These are phyloP conservation scores for Millerozyma acaciae DNA, from an alignment of 805 yeast species.

Conservation along the genomic window DNA sequence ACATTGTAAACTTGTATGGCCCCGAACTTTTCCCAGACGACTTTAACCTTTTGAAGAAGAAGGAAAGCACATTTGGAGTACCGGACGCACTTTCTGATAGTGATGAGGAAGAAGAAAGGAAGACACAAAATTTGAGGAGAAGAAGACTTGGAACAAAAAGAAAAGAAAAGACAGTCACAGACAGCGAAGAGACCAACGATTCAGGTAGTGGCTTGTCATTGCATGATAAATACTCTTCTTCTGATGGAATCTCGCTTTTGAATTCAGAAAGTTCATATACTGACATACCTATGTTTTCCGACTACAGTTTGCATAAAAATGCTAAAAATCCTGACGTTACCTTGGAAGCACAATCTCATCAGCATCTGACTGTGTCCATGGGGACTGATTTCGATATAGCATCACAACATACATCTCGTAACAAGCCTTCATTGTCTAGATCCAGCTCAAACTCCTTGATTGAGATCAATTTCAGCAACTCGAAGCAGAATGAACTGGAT, in stretches of 20 bases:
- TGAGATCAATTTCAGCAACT: constrained; percentile 30
- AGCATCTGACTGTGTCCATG: constrained; percentile 28
- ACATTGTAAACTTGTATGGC: constrained; percentile 74
- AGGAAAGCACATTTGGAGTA: constrained; percentile 22
- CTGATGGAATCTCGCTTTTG: constrained; percentile 60
- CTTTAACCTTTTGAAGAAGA: constrained; percentile 50
- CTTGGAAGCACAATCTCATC: constrained; percentile 21
- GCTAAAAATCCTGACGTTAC: constrained; percentile 19
- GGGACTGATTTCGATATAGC: constrained; percentile 27
- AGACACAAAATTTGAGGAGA: constrained; percentile 44
- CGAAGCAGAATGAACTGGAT: constrained; percentile 1
- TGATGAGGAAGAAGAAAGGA: constrained; percentile 49
- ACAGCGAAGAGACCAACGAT: constrained; percentile 8
- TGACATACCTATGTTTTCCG: constrained; percentile 61
- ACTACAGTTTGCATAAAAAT: constrained; percentile 39
- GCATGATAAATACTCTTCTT: constrained; percentile 37
- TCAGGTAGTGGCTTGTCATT: constrained; percentile 18
- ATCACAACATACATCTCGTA: constrained; percentile 1
- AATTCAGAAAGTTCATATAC: constrained; percentile 60
- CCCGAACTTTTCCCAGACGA: constrained; percentile 80
- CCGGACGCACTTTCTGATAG: constrained; percentile 25
- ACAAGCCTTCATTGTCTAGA: constrained; percentile 16
- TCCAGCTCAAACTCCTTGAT: constrained; percentile 21
- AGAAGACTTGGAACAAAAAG: constrained; percentile 34
- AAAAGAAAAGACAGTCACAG: constrained; percentile 9